Percentiles rank a stretch among this genome's conserved stretches.
Evolutionary conservation across 208 protist species (phyloP).

Genomic region (Phytomonas sp.): DNA sequence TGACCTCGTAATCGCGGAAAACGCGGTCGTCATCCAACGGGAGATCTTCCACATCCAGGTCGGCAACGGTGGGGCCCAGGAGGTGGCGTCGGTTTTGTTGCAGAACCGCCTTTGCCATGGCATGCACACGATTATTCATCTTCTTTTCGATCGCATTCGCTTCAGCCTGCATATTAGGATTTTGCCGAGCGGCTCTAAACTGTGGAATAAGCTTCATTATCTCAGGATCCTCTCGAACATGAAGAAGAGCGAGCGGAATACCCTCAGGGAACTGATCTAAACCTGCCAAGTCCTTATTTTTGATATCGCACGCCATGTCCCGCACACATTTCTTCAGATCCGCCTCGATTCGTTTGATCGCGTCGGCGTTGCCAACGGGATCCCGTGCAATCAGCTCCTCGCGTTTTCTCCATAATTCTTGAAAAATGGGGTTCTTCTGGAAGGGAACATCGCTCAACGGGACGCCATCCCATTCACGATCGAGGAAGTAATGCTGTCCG

Average conservation of each 20-base stretch:
- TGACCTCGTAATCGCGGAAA: conserved; percentile 38
- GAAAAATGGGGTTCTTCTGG: conserved; percentile 35
- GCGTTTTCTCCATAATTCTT: conserved; percentile 35
- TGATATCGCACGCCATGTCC: conserved; percentile 43
- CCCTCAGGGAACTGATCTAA: conserved; percentile 42
- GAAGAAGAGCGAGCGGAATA: conserved; percentile 30
- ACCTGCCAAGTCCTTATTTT: conserved; percentile 28
- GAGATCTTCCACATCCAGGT: conserved; percentile 37
- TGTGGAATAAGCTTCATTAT: conserved; percentile 7
- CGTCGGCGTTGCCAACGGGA: conserved; percentile 18
- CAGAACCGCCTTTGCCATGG: conserved; percentile 20
- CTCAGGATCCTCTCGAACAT: conserved; percentile 16
- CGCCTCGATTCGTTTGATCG: conserved; percentile 30
- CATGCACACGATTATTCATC: conserved; percentile 28
- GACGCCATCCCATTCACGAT: conserved; percentile 31
- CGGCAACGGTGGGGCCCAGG: conserved; percentile 25
- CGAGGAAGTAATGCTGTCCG: conserved; percentile 39
- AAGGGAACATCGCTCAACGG: conserved; percentile 28
- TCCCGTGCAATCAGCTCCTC: conserved; percentile 34
- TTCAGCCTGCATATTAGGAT: conserved; percentile 10
- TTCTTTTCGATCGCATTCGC: conserved; percentile 22
- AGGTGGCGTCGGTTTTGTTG: conserved; percentile 23
- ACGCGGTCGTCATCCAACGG: conserved; percentile 47
- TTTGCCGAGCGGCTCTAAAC: conserved; percentile 4
- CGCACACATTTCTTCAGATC: conserved; percentile 53